A percentile compares a stretch with the other conserved stretches of the same genome.
phyloP scores from a whole-genome alignment of 148 eudicot genomes.

The Beta vulgaris region DNA sequence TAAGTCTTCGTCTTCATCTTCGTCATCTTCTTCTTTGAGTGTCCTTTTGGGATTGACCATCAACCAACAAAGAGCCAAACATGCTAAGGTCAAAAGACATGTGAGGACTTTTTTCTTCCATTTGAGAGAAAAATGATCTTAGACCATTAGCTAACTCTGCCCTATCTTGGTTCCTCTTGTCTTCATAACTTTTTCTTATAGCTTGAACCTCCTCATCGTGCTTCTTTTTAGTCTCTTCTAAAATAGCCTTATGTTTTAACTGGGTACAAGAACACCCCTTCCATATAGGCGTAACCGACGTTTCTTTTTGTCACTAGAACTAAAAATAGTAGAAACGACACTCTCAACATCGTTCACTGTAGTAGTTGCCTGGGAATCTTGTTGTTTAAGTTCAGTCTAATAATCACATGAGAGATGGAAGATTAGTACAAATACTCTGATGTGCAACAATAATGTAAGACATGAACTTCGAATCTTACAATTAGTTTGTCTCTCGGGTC shows the following conservation, averaged over 20 bases:
- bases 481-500: conserved; percentile 7
- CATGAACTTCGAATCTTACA: not conserved
- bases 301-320: not conserved
- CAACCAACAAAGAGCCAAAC: not conserved
- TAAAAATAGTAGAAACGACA: not conserved
- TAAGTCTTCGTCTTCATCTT: too few species aligned
- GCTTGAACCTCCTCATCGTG: conserved; percentile 3
- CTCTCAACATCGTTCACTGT: not conserved
- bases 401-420: not conserved
- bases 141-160: not conserved
- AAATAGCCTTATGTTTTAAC: conserved; percentile 5
- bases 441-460: too few species aligned
- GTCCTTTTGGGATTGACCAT: not conserved
- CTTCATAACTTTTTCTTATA: not conserved
- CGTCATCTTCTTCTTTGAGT: too few species aligned
- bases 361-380: too few species aligned
- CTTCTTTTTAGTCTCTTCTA: not conserved
- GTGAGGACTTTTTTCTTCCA: conserved; percentile 8
- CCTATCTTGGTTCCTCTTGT: conserved; percentile 3
- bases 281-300: not conserved
- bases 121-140: not conserved
- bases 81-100: conserved; percentile 5
- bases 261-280: conserved; percentile 11
- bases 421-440: not conserved
- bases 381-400: not conserved